Evolutionary conservation across 352 stramenopile species (phyloP), one percentile per base, ranked within the genome.

Genomic region (Globisporangium alternatum): DNA sequence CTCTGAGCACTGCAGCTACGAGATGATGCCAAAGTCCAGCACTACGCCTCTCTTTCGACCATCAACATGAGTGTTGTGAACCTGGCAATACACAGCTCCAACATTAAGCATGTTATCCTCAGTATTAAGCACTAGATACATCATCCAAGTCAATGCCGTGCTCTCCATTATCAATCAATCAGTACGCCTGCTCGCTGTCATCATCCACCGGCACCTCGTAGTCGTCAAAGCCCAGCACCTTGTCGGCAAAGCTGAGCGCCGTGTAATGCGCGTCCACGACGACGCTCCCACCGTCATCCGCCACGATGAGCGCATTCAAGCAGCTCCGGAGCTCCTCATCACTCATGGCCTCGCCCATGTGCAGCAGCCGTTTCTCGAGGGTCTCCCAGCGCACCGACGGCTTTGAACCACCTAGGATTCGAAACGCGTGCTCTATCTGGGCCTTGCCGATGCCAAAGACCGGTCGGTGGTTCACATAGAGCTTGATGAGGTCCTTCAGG

Each of bases 381-480:
- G 74, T 73, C 8, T 77, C 74, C 89, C 90, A 97, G 39, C 65
- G 69, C 19, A 95, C 53, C 9, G 41, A 22, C 25, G 25, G 51
- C 17, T 54, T 54, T 25, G 49, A 39, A 4, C 49, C 22, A 9
- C 56, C 75, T 1, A 96, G 71, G 8, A 83, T 63, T 12, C 77
- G 61, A 39, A 97, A 95, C 21, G 90, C 88, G 28, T 78, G 61
- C 52, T 86, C 75, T 58, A 97, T 96, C 43, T 93, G 73, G 10
- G 74, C 66, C 48, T 94, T 96, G 25, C 79, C 81, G 39, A 96
- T 85, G 13, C 85, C 86, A 52, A 95, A 89, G 15, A 98, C 91
- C 0, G 93, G 89, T 0, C 93, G 88, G 67, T 98, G 93, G 70
- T 98, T 98, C 49, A 97, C 79, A 70, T 97, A 98, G 25, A 98